Base-by-base conservation (phyloP, 805 yeast genomes). In the Kluyveromyces wickerhamii region DNA sequence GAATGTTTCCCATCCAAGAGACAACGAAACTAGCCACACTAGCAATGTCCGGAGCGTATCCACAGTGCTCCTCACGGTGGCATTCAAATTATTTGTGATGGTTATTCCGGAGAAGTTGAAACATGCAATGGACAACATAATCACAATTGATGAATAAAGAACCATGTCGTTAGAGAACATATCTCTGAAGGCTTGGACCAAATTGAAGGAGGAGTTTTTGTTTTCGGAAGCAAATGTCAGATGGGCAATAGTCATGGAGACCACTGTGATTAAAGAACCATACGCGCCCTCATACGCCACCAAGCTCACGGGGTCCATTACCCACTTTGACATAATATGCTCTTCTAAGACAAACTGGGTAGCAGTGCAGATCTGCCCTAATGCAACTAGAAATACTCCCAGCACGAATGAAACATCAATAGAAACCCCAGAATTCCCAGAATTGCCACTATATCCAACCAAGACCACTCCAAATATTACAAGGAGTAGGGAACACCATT, bases 321-420 rank as follows among this genome's bases (percentile, higher is more conserved):
- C 63, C 45, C 72, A 64, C 37, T 60, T 63, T 17, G 65, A 55
- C 39, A 83, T 58, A 30, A 83, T 67, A 46, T 76, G 77, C 49
- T 83, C 94, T 51, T 83, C 94, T 25, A 76, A 65, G 3, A 83
- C 92, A 54, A 81, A 83, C 52, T 83, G 94, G 11, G 77, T 58
- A 0, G 92, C 92, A 34, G 79, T 75, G 42, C 79, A 69, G n/a
- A 74, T 48, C 45, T 76, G 82, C 6, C 80, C 92, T 17, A 71
- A 36, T 8, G 79, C 54, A 36, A 83, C 69, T 25, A 82, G 52
- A 1, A 55, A 22, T 40, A 82, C 71, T 5, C 94, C 94, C 27
- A 76, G 42, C 0, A 69, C 50, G 1, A 73, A 59, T 32, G 65
- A 58, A 3, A 38, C 48, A 48, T 37, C 47, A 35, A 25, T 30